Evolutionary conservation across 768 basidiomycete genomes (phyloP).

Genomic region (Lentinula edodes): DNA sequence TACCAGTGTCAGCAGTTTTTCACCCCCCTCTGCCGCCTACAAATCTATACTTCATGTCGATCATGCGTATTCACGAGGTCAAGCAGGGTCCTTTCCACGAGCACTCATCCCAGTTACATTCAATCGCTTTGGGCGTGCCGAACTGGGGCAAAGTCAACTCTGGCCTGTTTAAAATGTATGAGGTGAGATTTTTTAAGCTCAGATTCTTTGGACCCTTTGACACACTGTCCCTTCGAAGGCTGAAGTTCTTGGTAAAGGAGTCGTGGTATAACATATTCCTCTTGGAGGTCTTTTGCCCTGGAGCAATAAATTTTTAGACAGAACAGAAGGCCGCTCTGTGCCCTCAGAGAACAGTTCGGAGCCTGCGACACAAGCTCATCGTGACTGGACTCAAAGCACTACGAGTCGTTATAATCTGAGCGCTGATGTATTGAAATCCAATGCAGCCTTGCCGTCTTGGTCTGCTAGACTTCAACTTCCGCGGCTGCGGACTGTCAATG

Average conservation of each 20-base stretch:
- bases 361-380: background rate
- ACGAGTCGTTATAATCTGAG: no score
- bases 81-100: conserved; percentile 91
- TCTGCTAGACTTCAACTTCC: background rate
- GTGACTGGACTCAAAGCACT: background rate
- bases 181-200: conserved; percentile 38
- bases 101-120: conserved; percentile 85
- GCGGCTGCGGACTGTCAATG: background rate
- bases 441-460: no score
- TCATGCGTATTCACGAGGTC: conserved; percentile 73
- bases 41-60: conserved; percentile 76
- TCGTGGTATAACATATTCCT: conserved; percentile 92
- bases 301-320: background rate
- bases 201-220: background rate
- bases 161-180: conserved; percentile 94
- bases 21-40: conserved; percentile 50
- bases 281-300: conserved; percentile 52
- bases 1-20: conserved; percentile 63
- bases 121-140: conserved; percentile 87
- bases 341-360: background rate
- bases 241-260: conserved; percentile 89
- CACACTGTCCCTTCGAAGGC: conserved; percentile 38
- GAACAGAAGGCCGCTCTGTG: background rate
- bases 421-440: no score
- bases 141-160: conserved; percentile 88